Percentiles rank a stretch among this genome's conserved stretches.
Evolutionary conservation across 441 rosid genomes (phyloP).

Genomic region (Pelargonium myrrhifolium): DNA sequence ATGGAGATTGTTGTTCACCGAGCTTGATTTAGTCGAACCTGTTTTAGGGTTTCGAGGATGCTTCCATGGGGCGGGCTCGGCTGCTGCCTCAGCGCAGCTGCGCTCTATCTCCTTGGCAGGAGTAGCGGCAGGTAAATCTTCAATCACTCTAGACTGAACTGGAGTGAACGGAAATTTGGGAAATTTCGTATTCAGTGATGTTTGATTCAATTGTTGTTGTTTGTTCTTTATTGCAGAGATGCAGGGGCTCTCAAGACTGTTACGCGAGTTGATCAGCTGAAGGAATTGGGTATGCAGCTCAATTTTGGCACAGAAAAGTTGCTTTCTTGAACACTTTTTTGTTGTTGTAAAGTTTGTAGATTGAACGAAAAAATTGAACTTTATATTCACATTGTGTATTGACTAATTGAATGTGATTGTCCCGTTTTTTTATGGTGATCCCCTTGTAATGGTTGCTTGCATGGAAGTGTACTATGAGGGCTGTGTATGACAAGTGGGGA

Average conservation of each 20-base stretch:
- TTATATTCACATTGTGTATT: neutral
- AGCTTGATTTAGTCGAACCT: neutral
- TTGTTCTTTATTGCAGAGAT: neutral
- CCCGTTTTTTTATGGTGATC: too few species aligned
- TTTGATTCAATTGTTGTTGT: neutral
- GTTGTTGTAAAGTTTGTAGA: neutral
- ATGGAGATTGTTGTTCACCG: neutral
- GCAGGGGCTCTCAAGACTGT: neutral
- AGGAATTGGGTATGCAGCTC: constrained; percentile 1
- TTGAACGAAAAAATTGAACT: neutral
- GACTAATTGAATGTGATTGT: neutral
- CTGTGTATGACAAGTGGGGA: too few species aligned
- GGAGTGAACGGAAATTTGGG: neutral
- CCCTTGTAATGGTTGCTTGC: too few species aligned
- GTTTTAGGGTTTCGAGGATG: neutral
- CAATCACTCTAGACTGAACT: neutral
- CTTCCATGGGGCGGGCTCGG: constrained; percentile 1
- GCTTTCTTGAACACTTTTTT: neutral
- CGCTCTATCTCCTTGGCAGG: neutral
- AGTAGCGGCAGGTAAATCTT: neutral
- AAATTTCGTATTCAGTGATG: neutral
- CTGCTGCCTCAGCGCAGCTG: neutral
- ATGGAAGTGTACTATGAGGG: too few species aligned
- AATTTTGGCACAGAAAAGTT: neutral
- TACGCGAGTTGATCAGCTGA: neutral